phyloP scores from a whole-genome alignment of 2,329 filamentous ascomycete species.

The Sclerotinia sclerotiorum region DNA sequence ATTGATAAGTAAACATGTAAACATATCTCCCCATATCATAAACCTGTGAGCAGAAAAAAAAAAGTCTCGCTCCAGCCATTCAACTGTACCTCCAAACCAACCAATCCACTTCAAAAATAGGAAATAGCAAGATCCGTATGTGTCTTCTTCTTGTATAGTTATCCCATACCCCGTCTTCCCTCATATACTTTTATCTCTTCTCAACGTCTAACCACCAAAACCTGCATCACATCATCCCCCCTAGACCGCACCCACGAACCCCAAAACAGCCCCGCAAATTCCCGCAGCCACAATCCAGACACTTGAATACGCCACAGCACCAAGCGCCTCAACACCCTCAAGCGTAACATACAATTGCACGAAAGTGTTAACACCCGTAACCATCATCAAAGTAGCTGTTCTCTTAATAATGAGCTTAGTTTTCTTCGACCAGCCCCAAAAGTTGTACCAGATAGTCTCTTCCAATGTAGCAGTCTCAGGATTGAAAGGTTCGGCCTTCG shows the following conservation, averaged over 20 bases:
- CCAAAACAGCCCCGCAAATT: constrained; percentile 57
- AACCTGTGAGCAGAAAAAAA: neutral
- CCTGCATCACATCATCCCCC: constrained; percentile 3
- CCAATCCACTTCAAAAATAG: neutral
- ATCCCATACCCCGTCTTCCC: neutral
- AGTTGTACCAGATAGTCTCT: constrained; percentile 70
- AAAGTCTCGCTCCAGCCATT: constrained; percentile 1
- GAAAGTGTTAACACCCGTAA: constrained; percentile 60
- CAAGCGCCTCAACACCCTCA: constrained; percentile 65
- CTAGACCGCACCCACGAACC: constrained; percentile 51
- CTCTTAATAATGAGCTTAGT: constrained; percentile 64
- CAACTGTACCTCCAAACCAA: neutral
- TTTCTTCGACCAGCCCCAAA: constrained; percentile 66
- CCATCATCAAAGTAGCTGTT: constrained; percentile 58
- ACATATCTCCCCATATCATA: neutral
- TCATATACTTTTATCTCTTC: constrained; percentile 3
- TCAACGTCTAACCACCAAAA: neutral
- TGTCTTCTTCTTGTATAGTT: constrained; percentile 12
- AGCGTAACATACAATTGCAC: constrained; percentile 67
- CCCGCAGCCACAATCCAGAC: constrained; percentile 71
- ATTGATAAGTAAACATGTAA: neutral
- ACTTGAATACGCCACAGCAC: constrained; percentile 69
- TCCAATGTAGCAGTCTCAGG: constrained; percentile 62
- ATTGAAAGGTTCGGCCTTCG: constrained; percentile 57
- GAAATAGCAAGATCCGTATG: neutral